Percentiles rank a stretch among this genome's conserved stretches.
Evolutionary conservation across 164 flowering plant species (phyloP).

Genomic region (Kingdonia uniflora): DNA sequence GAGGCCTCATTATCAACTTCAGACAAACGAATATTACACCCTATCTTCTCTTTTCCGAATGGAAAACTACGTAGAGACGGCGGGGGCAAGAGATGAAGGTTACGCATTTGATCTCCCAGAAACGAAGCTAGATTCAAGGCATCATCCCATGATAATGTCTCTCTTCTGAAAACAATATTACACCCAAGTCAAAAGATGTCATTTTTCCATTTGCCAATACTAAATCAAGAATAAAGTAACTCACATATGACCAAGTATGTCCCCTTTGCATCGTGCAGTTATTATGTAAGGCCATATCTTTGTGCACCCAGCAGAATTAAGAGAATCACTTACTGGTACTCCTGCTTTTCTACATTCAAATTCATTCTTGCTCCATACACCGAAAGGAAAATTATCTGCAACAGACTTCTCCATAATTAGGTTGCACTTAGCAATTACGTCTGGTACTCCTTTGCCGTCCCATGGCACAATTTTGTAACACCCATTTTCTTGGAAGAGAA

Average conservation of each 20-base stretch:
- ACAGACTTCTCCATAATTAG: slow-evolving; percentile 13
- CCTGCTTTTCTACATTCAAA: slow-evolving; percentile 46
- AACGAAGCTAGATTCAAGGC: slow-evolving; percentile 56
- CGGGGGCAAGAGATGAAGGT: slow-evolving; percentile 66
- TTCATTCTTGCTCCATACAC: slow-evolving; percentile 64
- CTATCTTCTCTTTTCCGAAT: slow-evolving; percentile 8
- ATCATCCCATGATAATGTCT: slow-evolving; percentile 47
- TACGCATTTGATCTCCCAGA: slow-evolving; percentile 69
- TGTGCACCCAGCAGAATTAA: slow-evolving; percentile 19
- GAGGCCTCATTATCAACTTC: slow-evolving; percentile 12
- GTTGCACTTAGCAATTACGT: slow-evolving; percentile 37
- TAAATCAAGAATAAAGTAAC: slow-evolving; percentile 20
- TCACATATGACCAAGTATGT: slow-evolving; percentile 71
- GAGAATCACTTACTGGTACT: slow-evolving; percentile 16
- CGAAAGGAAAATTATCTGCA: slow-evolving; percentile 46
- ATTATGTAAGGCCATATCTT: slow-evolving; percentile 72
- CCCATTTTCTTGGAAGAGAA: slow-evolving; percentile 52
- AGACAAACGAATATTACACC: slow-evolving; percentile 6
- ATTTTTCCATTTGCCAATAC: background rate
- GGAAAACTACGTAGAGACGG: slow-evolving; percentile 27
- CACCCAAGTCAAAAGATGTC: background rate
- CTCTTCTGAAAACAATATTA: slow-evolving; percentile 51
- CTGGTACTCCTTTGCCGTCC: slow-evolving; percentile 79
- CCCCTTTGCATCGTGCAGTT: slow-evolving; percentile 76
- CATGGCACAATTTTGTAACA: slow-evolving; percentile 44